Evolutionary conservation across 148 eudicot species (phyloP).

Genomic region (Rheum nobile): DNA sequence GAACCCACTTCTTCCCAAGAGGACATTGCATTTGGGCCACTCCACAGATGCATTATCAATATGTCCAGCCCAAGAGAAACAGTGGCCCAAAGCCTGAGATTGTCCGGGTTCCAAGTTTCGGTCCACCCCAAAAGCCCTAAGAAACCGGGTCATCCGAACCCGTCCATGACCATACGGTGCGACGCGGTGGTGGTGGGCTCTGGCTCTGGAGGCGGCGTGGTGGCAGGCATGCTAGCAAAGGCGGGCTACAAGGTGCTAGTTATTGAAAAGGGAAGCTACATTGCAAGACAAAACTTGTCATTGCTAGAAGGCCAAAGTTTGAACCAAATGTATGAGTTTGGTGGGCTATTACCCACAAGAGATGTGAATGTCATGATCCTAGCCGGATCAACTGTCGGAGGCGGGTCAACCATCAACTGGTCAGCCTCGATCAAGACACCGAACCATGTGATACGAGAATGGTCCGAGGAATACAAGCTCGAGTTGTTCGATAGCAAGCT

Average conservation of each 20-base stretch:
- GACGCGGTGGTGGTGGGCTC: slow-evolving; percentile 72
- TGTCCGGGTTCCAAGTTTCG: slow-evolving; percentile 30
- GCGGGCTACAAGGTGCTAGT: slow-evolving; percentile 69
- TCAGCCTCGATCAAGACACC: slow-evolving; percentile 66
- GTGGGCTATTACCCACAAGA: slow-evolving; percentile 38
- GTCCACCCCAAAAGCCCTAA: slow-evolving; percentile 4
- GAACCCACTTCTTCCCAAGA: neutral
- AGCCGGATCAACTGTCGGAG: slow-evolving; percentile 76
- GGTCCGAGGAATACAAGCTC: slow-evolving; percentile 31
- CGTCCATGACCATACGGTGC: slow-evolving; percentile 36
- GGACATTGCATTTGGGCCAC: slow-evolving; percentile 40
- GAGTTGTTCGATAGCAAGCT: slow-evolving; percentile 39
- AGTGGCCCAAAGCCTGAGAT: slow-evolving; percentile 13
- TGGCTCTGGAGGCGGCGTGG: slow-evolving; percentile 70
- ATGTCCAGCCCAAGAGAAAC: slow-evolving; percentile 14
- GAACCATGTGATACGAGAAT: slow-evolving; percentile 38
- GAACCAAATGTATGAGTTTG: slow-evolving; percentile 57
- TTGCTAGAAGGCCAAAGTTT: slow-evolving; percentile 56
- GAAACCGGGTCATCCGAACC: slow-evolving; percentile 4
- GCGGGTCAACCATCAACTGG: slow-evolving; percentile 74
- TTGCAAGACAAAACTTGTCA: slow-evolving; percentile 41
- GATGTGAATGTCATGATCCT: slow-evolving; percentile 38
- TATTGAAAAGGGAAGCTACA: slow-evolving; percentile 55
- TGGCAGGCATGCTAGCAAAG: slow-evolving; percentile 55
- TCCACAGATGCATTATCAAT: slow-evolving; percentile 33